Conservation (phyloP, 1,139 yeast species). For the Diutina mesorugosa region DNA sequence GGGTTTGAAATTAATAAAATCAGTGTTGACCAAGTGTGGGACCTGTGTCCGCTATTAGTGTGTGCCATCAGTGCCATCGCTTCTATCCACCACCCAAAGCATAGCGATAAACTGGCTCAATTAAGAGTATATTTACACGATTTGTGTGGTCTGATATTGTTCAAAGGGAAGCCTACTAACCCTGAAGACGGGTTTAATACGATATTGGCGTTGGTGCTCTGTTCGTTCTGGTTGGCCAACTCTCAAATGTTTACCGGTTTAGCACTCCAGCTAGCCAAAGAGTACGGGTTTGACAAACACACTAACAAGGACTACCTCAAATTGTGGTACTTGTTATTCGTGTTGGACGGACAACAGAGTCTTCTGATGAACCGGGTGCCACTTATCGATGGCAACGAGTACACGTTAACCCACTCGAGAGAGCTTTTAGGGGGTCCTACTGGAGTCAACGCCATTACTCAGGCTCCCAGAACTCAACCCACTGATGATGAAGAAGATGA, state of each 20-base stretch:
- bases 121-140: slow-evolving; percentile 31
- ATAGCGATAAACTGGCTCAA: slow-evolving; percentile 18
- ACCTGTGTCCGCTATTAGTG: slow-evolving; percentile 42
- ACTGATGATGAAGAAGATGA: not conserved
- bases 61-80: slow-evolving; percentile 54
- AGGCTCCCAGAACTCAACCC: not conserved
- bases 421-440: slow-evolving; percentile 14
- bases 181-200: slow-evolving; percentile 47
- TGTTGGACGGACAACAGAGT: slow-evolving; percentile 60
- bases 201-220: slow-evolving; percentile 48
- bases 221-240: slow-evolving; percentile 60
- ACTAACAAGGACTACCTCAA: slow-evolving; percentile 34
- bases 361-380: slow-evolving; percentile 48
- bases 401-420: slow-evolving; percentile 27
- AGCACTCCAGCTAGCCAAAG: slow-evolving; percentile 53
- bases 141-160: slow-evolving; percentile 34
- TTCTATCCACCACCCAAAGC: slow-evolving; percentile 44
- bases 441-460: not conserved
- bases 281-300: slow-evolving; percentile 35
- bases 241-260: slow-evolving; percentile 56
- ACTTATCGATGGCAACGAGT: slow-evolving; percentile 34
- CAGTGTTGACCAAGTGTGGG: slow-evolving; percentile 35
- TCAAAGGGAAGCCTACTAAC: slow-evolving; percentile 23
- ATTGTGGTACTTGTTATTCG: slow-evolving; percentile 57
- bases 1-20: slow-evolving; percentile 50